Percentiles rank a stretch among this genome's conserved stretches.
These are phyloP conservation scores for Colletotrichum sp. DNA, from an alignment of 2,329 filamentous ascomycete species.

Conservation along the genomic window DNA sequence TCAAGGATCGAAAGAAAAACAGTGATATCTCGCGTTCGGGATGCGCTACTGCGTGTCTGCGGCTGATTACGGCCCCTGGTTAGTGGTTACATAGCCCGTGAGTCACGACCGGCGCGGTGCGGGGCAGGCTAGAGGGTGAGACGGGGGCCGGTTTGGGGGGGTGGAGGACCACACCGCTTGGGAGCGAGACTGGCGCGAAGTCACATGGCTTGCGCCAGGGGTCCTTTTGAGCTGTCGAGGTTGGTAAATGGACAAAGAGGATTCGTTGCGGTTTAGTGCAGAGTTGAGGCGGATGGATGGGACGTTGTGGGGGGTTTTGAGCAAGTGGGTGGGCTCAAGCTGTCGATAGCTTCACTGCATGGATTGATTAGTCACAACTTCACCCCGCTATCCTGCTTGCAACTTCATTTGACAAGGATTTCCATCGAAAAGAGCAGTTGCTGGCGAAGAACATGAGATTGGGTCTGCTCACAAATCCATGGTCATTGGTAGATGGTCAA, in stretches of 20 bases:
- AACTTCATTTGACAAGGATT: neutral
- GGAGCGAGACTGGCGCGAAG: constrained; percentile 33
- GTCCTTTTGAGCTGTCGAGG: neutral
- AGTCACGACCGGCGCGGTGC: constrained; percentile 26
- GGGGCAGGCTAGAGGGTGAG: neutral
- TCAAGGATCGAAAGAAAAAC: neutral
- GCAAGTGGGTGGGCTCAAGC: neutral
- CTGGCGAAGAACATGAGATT: neutral
- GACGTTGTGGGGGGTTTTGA: neutral
- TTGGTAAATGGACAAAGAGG: neutral
- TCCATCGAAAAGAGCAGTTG: neutral
- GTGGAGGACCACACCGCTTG: neutral
- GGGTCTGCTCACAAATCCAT: neutral
- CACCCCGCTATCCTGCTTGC: neutral
- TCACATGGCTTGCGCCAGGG: constrained; percentile 29
- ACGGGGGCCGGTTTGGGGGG: neutral
- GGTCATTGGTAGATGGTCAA: neutral
- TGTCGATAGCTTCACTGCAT: neutral
- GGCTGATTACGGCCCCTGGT: neutral
- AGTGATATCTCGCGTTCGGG: neutral
- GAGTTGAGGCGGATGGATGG: neutral
- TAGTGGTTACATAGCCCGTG: constrained; percentile 20
- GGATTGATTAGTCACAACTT: neutral
- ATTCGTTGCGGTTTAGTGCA: neutral
- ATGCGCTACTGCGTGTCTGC: neutral